Evolutionary conservation across 164 flowering plant genomes (phyloP).

Genomic region (Dillenia turbinata): DNA sequence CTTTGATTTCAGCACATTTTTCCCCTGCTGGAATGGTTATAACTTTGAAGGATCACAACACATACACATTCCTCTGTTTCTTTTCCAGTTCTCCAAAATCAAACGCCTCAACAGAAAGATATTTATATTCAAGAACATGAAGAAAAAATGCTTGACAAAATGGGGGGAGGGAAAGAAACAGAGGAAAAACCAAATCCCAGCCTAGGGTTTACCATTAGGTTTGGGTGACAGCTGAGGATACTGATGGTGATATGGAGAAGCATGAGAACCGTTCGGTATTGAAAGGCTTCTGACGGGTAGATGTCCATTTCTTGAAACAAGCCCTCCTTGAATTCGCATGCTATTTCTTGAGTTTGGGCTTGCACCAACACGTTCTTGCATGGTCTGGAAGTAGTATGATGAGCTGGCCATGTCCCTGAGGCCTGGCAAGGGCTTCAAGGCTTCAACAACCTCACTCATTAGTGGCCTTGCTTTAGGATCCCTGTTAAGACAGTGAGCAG

Average conservation of each 20-base stretch:
- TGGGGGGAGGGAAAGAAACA: background rate
- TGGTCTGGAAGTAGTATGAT: slow-evolving; percentile 62
- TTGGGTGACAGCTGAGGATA: slow-evolving; percentile 39
- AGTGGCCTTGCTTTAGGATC: slow-evolving; percentile 76
- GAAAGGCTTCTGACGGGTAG: slow-evolving; percentile 44
- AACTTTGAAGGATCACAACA: background rate
- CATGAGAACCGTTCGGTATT: slow-evolving; percentile 44
- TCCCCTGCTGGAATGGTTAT: too few species aligned
- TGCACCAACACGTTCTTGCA: slow-evolving; percentile 55
- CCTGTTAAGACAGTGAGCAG: slow-evolving; percentile 75
- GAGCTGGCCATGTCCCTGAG: slow-evolving; percentile 94
- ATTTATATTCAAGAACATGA: slow-evolving; percentile 8
- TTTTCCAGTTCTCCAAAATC: slow-evolving; percentile 15
- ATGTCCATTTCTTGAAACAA: slow-evolving; percentile 42
- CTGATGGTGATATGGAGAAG: slow-evolving; percentile 53
- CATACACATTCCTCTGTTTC: slow-evolving; percentile 21
- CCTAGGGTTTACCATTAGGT: slow-evolving; percentile 37
- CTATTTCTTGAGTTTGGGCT: slow-evolving; percentile 49
- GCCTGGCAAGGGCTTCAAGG: slow-evolving; percentile 57
- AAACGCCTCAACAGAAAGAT: slow-evolving; percentile 15
- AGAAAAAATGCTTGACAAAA: background rate
- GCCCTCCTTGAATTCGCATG: slow-evolving; percentile 23
- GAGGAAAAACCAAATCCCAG: slow-evolving; percentile 16
- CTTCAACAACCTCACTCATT: slow-evolving; percentile 84
- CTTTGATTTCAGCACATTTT: too few species aligned